A percentile compares a stretch with the other conserved stretches of the same genome.
phyloP scores from a whole-genome alignment of 164 flowering plant genomes.

The Stephania japonica region DNA sequence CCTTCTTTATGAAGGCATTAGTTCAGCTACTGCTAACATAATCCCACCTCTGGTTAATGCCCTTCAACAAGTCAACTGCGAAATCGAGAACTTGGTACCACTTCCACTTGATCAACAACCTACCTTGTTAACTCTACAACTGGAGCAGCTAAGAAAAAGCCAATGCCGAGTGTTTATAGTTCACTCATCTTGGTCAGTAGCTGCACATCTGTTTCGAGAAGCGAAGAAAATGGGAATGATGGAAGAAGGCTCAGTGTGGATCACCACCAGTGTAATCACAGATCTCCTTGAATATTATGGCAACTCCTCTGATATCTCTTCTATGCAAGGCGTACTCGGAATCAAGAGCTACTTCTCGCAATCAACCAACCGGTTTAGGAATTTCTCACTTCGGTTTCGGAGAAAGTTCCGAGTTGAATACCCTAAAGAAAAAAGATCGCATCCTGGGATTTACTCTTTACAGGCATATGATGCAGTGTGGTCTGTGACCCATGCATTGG shows the following conservation, averaged over 20 bases:
- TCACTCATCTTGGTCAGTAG: constrained; percentile 21
- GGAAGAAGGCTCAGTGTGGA: constrained; percentile 33
- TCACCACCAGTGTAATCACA: constrained; percentile 22
- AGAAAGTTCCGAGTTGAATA: constrained; percentile 16
- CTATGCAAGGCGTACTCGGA: constrained; percentile 35
- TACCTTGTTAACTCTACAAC: constrained; percentile 13
- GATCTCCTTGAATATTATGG: constrained; percentile 17
- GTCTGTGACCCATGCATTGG: constrained; percentile 17
- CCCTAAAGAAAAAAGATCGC: constrained; percentile 18
- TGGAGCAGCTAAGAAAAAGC: constrained; percentile 18
- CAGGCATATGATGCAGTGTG: constrained; percentile 31
- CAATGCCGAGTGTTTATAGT: constrained; percentile 30
- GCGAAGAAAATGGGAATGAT: constrained; percentile 34
- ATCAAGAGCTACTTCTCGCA: constrained; percentile 21
- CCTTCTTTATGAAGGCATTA: constrained; percentile 27
- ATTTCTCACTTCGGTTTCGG: constrained; percentile 16
- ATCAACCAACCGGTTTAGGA: not conserved
- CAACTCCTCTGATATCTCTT: constrained; percentile 15
- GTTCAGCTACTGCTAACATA: constrained; percentile 8
- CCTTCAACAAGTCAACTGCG: constrained; percentile 13
- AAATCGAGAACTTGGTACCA: constrained; percentile 12
- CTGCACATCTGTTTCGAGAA: constrained; percentile 13
- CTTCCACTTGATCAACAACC: constrained; percentile 13
- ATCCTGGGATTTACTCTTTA: constrained; percentile 24
- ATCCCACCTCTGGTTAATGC: constrained; percentile 20